Base-by-base conservation (phyloP, 2,329 filamentous ascomycete genomes). In the Lachnellula hyalina region DNA sequence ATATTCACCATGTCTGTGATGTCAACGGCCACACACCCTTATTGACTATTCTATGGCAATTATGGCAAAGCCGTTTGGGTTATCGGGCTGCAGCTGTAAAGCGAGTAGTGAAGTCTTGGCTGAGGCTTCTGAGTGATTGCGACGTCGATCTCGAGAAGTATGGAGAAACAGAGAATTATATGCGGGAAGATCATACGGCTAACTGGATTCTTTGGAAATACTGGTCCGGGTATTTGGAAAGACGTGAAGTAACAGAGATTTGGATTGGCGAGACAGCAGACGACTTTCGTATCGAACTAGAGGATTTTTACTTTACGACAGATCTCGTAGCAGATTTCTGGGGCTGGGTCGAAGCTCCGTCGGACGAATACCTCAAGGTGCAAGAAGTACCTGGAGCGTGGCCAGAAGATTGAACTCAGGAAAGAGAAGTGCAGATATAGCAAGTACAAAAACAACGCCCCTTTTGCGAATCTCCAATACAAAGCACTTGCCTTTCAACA, bases 81-180 rank as follows among this genome's bases (percentile, higher is more conserved):
- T 11, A 32, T 44, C 41, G 19, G 41, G 19, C 11, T 12, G 5
- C 8, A 23, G 19, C 11, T 12, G 5, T 17, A 23, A 44, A 44
- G 19, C 41, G 19, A 44, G 11, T 15, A 17, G 12, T 51, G 11
- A 23, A 41, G 4, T 9, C 5, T 9, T 51, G 49, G 49, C 38
- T 51, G 15, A 9, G 14, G 19, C 23, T 55, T 44, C 42, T 55
- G 5, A 19, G 17, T 34, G 8, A 23, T 1, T 41, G 21, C 19
- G 49, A 49, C 5, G n/a, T 47, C 1, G 36, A 55, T 38, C 28
- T 51, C 2, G 47, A 42, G 19, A 34, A 51, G 38, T 51, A 55
- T 19, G 15, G 53, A 32, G 38, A 47, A 42, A 48, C 17, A 19
- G 53, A 51, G 44, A 51, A 45, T 21, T 35, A 47, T 5, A 46